phyloP scores from a whole-genome alignment of 441 rosid genomes.

The Syzygium syzygioides region DNA sequence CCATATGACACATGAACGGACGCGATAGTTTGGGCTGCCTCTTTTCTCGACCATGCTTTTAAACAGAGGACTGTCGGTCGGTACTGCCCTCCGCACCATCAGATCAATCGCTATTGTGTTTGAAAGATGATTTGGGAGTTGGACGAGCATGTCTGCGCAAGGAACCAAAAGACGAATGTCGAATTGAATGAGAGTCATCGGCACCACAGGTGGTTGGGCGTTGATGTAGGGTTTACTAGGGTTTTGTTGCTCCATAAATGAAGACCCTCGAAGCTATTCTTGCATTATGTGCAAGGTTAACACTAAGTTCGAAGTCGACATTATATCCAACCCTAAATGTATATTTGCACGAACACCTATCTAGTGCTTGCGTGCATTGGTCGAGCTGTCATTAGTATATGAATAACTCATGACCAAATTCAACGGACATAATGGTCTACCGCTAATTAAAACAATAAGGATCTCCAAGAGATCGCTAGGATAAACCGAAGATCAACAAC shows the following conservation, averaged over 20 bases:
- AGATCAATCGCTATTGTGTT: neutral
- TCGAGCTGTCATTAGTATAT: neutral
- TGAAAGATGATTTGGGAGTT: neutral
- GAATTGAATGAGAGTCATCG: neutral
- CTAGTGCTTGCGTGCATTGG: neutral
- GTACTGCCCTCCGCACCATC: neutral
- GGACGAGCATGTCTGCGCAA: neutral
- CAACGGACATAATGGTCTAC: neutral
- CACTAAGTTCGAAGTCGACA: neutral
- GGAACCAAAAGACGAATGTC: neutral
- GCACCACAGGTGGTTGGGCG: neutral
- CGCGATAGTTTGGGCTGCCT: neutral
- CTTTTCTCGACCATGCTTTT: neutral
- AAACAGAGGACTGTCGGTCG: neutral
- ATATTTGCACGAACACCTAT: neutral
- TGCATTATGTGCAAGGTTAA: neutral
- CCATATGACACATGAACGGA: accelerated
- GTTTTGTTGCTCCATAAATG: neutral
- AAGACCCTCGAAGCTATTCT: neutral
- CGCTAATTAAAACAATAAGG: neutral
- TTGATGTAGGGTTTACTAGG: neutral
- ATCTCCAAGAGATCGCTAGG: neutral
- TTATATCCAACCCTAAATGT: neutral
- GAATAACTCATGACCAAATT: neutral
- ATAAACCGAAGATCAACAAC: neutral